Conservation (phyloP, 768 basidiomycete genomes). For the Mycena metata region DNA sequence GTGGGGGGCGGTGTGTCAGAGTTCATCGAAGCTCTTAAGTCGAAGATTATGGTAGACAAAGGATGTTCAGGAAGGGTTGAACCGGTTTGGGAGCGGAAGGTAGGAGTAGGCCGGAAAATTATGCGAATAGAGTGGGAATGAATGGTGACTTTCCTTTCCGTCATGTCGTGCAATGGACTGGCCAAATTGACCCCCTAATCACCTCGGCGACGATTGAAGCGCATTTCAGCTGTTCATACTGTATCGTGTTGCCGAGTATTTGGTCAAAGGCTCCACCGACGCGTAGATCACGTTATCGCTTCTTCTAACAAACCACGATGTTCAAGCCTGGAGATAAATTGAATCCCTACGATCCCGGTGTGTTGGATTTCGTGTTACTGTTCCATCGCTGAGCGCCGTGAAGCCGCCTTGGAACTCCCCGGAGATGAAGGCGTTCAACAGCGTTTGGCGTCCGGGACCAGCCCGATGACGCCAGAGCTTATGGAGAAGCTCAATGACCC, state of each 20-base stretch:
- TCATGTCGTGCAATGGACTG: too few relatives aligned
- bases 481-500: slow-evolving; percentile 18
- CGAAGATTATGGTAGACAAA: slow-evolving; percentile 38
- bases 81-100: slow-evolving; percentile 73
- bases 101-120: slow-evolving; percentile 82
- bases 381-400: not conserved
- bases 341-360: slow-evolving; percentile 30
- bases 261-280: too few relatives aligned
- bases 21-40: slow-evolving; percentile 72
- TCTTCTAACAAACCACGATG: not conserved
- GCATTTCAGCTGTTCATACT: too few relatives aligned
- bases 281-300: too few relatives aligned
- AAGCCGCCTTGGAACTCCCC: slow-evolving; percentile 23
- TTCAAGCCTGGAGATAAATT: slow-evolving; percentile 26
- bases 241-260: too few relatives aligned
- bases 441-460: slow-evolving; percentile 28
- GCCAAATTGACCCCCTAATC: too few relatives aligned
- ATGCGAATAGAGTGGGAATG: slow-evolving; percentile 69
- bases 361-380: not conserved
- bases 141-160: too few relatives aligned
- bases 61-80: slow-evolving; percentile 57
- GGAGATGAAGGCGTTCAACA: slow-evolving; percentile 18
- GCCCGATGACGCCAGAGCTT: slow-evolving; percentile 21
- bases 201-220: too few relatives aligned
- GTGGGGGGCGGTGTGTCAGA: slow-evolving; percentile 90